Conservation (phyloP, 495 filamentous ascomycete species). For the Terfezia boudieri region DNA sequence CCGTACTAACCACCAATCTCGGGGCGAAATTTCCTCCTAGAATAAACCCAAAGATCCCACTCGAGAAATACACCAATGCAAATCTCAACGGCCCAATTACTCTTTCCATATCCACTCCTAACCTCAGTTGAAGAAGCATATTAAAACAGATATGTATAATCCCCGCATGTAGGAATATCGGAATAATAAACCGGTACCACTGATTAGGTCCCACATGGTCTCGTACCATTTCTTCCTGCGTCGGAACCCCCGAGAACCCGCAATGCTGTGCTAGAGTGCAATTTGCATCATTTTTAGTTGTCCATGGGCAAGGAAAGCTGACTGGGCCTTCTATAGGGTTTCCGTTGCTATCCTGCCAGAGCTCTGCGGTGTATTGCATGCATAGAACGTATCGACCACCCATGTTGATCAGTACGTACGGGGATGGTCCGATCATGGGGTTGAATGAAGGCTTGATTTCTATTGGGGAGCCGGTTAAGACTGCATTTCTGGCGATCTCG, state of each 20-base stretch:
- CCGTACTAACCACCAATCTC: slow-evolving; percentile 21
- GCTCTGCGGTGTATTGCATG: slow-evolving; percentile 58
- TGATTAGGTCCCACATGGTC: slow-evolving; percentile 52
- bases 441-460: slow-evolving; percentile 73
- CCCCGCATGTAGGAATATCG: slow-evolving; percentile 87
- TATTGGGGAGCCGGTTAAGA: slow-evolving; percentile 54
- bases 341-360: slow-evolving; percentile 29
- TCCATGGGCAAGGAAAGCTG: slow-evolving; percentile 53
- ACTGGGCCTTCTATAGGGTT: slow-evolving; percentile 16
- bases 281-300: slow-evolving; percentile 31
- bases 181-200: slow-evolving; percentile 89
- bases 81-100: slow-evolving; percentile 71
- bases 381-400: slow-evolving; percentile 81
- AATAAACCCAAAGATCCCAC: slow-evolving; percentile 91
- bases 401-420: slow-evolving; percentile 85
- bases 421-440: slow-evolving; percentile 86
- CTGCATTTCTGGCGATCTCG: slow-evolving; percentile 55
- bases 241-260: slow-evolving; percentile 39
- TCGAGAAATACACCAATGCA: slow-evolving; percentile 63
- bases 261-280: slow-evolving; percentile 56
- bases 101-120: slow-evolving; percentile 77
- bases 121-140: slow-evolving; percentile 63
- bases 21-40: slow-evolving; percentile 84
- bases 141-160: slow-evolving; percentile 92
- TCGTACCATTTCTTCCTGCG: slow-evolving; percentile 3